phyloP scores from a whole-genome alignment of 352 stramenopile species.

The Proteromonas lacertae region DNA sequence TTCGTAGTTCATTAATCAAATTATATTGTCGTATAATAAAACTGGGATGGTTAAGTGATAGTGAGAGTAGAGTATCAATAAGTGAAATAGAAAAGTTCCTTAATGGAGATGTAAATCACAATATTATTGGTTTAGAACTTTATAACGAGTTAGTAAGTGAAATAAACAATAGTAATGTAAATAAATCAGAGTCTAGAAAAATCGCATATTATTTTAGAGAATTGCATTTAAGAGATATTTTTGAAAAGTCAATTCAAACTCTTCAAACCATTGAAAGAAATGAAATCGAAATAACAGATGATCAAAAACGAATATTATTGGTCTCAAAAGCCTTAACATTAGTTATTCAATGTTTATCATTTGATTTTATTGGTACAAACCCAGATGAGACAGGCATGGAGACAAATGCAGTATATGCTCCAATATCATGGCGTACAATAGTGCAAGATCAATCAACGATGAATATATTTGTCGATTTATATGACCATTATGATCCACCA shows the following conservation, averaged over 20 bases:
- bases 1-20: conserved; percentile 69
- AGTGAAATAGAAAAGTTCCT: conserved; percentile 87
- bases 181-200: conserved; percentile 88
- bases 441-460: conserved; percentile 68
- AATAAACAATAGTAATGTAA: too few species aligned
- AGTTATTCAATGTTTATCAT: conserved; percentile 74
- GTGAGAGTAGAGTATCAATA: conserved; percentile 68
- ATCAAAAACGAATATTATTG: conserved; percentile 48
- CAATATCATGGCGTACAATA: conserved; percentile 58
- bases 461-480: conserved; percentile 80
- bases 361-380: too few species aligned
- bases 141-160: too few species aligned
- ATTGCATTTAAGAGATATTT: conserved; percentile 67
- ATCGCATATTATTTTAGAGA: conserved; percentile 85
- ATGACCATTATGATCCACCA: conserved; percentile 50
- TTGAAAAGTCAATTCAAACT: conserved; percentile 74
- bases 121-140: too few species aligned
- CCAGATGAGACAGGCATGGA: conserved; percentile 79
- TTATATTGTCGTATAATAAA: conserved; percentile 88
- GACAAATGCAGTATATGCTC: conserved; percentile 62
- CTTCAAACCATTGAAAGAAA: conserved; percentile 45
- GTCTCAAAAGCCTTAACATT: conserved; percentile 58
- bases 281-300: neutral
- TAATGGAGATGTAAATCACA: conserved; percentile 62
- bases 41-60: conserved; percentile 91